Base-by-base conservation (phyloP, 2,329 filamentous ascomycete genomes). In the Aureobasidium sp. region DNA sequence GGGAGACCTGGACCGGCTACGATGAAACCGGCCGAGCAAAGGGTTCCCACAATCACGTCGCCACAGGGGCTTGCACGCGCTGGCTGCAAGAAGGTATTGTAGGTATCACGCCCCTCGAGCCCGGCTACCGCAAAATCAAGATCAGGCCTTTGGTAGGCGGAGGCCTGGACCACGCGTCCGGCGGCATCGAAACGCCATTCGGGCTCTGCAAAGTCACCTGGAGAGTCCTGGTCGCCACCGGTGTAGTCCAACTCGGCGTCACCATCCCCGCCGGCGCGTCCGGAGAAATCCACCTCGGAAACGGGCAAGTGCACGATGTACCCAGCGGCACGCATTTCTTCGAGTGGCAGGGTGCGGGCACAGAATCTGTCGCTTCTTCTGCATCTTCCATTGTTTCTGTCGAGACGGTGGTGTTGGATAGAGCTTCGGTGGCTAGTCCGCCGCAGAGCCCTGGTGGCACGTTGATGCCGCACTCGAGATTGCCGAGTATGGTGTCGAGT, bases 11-110 rank as follows among this genome's bases (percentile, higher is more conserved):
- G 57, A 45, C 31, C 6, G 57, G 57, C 3, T 51, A 42, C n/a
- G 57, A 60, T 17, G 57, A 60, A 17, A 42, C 45, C 15, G 57
- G 57, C 2, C 20, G 27, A n/a, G 45, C 57, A 15, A 60, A 51
- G 11, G 57, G 57, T 5, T 39, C 29, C 2, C 57, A 60, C 45
- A 51, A 60, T 27, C 57, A 60, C 20, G 57, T 60, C 20, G 45
- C 57, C 25, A 31, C 22, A 2, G 57, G 57, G 6, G 57, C 57
- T 11, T 47, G 42, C 9, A 49, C 57, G 8, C 57, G 57, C 15
- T 60, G 57, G 57, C 57, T 60, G 5, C 57, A 60, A 49, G 57
- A 60, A 51, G 57, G 45, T 9, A 51, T 60, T 25, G 3, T 60
- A 2, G 57, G 57, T 6, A 60, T 60, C 44, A 51, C 57, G 17